Percentiles rank a stretch among this genome's conserved stretches.
Evolutionary conservation across 139 green algal genomes (phyloP).

Genomic region (Picochlorum sp.): DNA sequence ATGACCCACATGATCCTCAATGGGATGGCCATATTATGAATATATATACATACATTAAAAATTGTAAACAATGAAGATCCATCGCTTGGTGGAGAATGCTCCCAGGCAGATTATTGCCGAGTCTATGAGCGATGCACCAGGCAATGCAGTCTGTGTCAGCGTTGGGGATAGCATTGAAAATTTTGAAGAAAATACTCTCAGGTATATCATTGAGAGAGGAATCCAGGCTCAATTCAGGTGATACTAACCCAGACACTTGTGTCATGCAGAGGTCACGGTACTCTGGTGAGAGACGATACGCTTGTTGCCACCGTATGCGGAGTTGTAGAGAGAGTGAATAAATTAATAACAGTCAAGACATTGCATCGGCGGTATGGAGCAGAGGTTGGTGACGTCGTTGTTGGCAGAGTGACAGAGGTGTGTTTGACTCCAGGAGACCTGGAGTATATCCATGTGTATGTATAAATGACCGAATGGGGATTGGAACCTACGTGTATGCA

Average conservation of each 20-base stretch:
- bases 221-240: no score
- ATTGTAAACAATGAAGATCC: neutral
- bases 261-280: conserved; percentile 65
- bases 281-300: conserved; percentile 47
- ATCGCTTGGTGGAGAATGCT: neutral
- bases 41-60: no score
- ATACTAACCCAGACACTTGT: neutral
- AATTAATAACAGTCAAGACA: conserved; percentile 67
- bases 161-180: conserved; percentile 41
- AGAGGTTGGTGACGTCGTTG: conserved; percentile 73
- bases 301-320: conserved; percentile 68
- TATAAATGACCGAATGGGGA: neutral
- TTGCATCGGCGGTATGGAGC: conserved; percentile 49
- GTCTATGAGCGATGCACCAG: neutral
- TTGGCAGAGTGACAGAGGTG: conserved; percentile 68
- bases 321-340: conserved; percentile 65
- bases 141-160: conserved; percentile 26
- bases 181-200: conserved; percentile 8
- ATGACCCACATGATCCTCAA: no score
- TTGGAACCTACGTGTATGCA: neutral
- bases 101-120: neutral
- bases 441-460: neutral
- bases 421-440: neutral
- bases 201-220: neutral
- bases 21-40: no score